A percentile compares a stretch with the other conserved stretches of the same genome.
Conservation (phyloP, 169 alveolate species). For the Plasmodium vinckei region DNA sequence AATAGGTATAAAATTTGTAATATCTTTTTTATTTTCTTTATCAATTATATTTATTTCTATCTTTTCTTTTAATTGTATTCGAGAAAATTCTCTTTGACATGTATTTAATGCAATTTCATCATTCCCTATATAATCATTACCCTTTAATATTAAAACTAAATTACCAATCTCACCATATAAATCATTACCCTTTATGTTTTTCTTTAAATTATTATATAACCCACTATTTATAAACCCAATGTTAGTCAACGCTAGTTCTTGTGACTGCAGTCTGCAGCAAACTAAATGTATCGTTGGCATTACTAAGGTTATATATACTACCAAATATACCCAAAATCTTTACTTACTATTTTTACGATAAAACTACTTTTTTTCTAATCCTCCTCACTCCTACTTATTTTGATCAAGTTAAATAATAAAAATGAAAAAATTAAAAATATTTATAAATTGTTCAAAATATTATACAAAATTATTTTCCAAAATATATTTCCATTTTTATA, state of each 20-base stretch:
- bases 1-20: slow-evolving; percentile 70
- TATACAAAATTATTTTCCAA: too few relatives aligned
- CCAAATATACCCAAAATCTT: neutral
- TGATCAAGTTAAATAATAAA: too few relatives aligned
- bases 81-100: slow-evolving; percentile 79
- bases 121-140: slow-evolving; percentile 76
- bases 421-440: too few relatives aligned
- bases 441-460: too few relatives aligned
- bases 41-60: slow-evolving; percentile 67
- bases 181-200: slow-evolving; percentile 25
- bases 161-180: slow-evolving; percentile 63
- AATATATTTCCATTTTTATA: too few relatives aligned
- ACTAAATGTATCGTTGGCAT: slow-evolving; percentile 26
- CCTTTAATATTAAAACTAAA: slow-evolving; percentile 75
- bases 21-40: slow-evolving; percentile 72
- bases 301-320: neutral
- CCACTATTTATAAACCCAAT: slow-evolving; percentile 75
- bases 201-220: slow-evolving; percentile 65
- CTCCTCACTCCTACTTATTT: too few relatives aligned
- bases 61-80: slow-evolving; percentile 76
- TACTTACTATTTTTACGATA: too few relatives aligned
- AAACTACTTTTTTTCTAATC: too few relatives aligned
- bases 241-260: slow-evolving; percentile 79
- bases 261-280: slow-evolving; percentile 80
- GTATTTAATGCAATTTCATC: slow-evolving; percentile 81